Evolutionary conservation across 2,329 filamentous ascomycete species (phyloP), one percentile per base, ranked within the genome.

Genomic region (Coleophoma cylindrospora): DNA sequence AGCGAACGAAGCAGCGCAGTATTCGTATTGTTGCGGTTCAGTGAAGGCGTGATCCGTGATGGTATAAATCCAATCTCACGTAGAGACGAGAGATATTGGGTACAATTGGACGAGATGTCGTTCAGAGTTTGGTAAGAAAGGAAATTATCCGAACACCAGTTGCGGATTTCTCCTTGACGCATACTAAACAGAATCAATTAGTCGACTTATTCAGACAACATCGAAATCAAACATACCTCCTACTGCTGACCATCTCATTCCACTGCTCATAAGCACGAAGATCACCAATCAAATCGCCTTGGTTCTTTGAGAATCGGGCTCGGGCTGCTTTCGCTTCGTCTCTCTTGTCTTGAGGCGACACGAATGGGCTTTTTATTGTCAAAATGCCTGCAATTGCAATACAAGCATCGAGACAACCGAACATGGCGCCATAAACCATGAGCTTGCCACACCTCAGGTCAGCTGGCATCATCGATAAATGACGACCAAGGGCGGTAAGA

Each of bases 391-490:
- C 89, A 54, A 97, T 91, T 3, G 87, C 91, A 49, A 97, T 78
- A 57, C 87, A 91, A 47, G 92, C 84, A 61, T 96, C 90, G 7
- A 97, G 77, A 63, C 92, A 97, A 34, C 89, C 89, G 63, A 99
- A 97, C 51, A 95, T 91, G 14, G 90, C 87, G 6, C 94, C 94
- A 63, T 95, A 96, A 3, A 99, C 89, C 78, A 99, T 90, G 34
- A 99, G 77, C 69, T 99, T 99, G 43, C 89, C 90, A 66, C 91
- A 95, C 27, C 92, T 84, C 44, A 99, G 76, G 64, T 99, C 94
- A 0, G 92, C 89, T 2, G 94, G 94, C 46, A 99, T 91, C 82
- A 95, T 89, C 15, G 91, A 87, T n/a, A 99, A 76, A 70, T 97
- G 94, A 48, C 87, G 84, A 37, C 94, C 94, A 43, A 99, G 83